Evolutionary conservation across 2,329 filamentous ascomycete genomes (phyloP).

Genomic region (Mycogone perniciosa): DNA sequence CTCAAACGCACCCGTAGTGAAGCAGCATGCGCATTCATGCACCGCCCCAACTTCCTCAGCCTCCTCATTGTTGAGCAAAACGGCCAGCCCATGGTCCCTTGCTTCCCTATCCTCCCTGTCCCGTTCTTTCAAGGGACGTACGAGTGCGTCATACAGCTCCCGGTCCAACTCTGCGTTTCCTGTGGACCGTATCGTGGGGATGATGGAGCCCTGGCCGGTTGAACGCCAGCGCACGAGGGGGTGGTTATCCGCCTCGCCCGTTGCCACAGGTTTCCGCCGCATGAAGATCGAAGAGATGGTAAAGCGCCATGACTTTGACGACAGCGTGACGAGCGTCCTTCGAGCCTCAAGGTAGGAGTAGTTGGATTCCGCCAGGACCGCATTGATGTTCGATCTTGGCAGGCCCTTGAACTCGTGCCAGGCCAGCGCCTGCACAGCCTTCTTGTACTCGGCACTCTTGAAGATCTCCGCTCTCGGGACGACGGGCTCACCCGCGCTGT

Average conservation of each 20-base stretch:
- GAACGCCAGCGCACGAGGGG: constrained; percentile 57
- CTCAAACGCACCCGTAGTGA: constrained; percentile 63
- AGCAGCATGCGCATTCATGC: constrained; percentile 76
- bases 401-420: constrained; percentile 72
- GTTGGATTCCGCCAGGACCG: constrained; percentile 74
- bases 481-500: background rate
- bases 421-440: constrained; percentile 60
- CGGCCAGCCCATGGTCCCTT: constrained; percentile 47
- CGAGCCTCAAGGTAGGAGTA: constrained; percentile 69
- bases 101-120: constrained; percentile 39
- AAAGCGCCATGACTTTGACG: constrained; percentile 71
- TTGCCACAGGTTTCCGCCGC: constrained; percentile 51
- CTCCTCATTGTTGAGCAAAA: constrained; percentile 50
- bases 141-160: constrained; percentile 53
- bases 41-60: constrained; percentile 50
- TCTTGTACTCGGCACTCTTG: constrained; percentile 59
- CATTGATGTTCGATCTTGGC: constrained; percentile 66
- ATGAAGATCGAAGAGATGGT: constrained; percentile 66
- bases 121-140: constrained; percentile 45
- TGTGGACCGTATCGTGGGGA: constrained; percentile 59
- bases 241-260: constrained; percentile 52
- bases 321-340: constrained; percentile 60
- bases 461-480: constrained; percentile 60
- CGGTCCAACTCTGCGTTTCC: constrained; percentile 58
- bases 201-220: constrained; percentile 46